Evolutionary conservation across 768 basidiomycete genomes (phyloP), one percentile per base, ranked within the genome.

Genomic region (Calocybe gangraenosa): DNA sequence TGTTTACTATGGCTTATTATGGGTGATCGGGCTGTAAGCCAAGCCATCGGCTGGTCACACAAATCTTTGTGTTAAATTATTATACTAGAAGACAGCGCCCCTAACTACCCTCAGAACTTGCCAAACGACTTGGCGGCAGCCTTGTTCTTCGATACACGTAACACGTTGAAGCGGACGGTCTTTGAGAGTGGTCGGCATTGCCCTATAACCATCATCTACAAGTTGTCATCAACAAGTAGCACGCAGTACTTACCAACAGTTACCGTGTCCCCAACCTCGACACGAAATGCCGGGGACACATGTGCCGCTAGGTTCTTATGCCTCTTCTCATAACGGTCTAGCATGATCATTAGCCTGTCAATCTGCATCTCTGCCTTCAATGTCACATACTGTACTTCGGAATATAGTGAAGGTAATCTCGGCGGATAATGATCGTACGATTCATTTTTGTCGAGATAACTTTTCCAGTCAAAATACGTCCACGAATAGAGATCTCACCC

Each of bases 371-470:
- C 18, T 36, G 34, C 7, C 34, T 36, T 21, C 7, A 10, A 11
- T 15, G 5, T 7, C 9, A 79, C 89, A 63, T 65, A 92, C 90
- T 88, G 81, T 98, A 99, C 79, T 99, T 99, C 56, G 94, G 92
- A 67, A 99, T 81, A 74, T 93, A 98, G 74, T 93, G 91, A 38
- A 93, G 81, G 70, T 92, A 92, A 70, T 92, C 88, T 54, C 88
- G 77, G 54, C 96, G 93, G 73, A 99, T 92, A 71, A 98, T 82
- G 65, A 97, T 79, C 48, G 96, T 98, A 65, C 95, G 91, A 66
- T 87, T 95, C 96, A 99, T 98, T 80, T 99, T 99, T 37, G 94
- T 96, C 42, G 95, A 98, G 50, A 97, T 76, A 51, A 99, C 95
- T 68, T 91, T 91, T 67, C 96, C 96, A 40, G 93, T 95, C 52